Evolutionary conservation across 2,329 filamentous ascomycete species (phyloP).

Genomic region (Zymoseptoria tritici): DNA sequence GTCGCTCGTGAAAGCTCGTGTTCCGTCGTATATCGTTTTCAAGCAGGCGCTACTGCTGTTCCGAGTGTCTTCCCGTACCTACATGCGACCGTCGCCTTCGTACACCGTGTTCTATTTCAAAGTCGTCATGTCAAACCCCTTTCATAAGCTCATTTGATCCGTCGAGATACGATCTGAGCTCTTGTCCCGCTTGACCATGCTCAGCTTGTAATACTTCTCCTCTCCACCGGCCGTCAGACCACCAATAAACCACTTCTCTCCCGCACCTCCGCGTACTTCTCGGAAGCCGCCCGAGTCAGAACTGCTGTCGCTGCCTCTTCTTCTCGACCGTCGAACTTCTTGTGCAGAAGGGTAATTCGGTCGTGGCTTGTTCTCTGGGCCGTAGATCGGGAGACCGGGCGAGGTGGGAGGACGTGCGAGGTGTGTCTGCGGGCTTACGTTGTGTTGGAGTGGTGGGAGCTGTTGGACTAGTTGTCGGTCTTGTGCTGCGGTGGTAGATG

Average conservation of each 20-base stretch:
- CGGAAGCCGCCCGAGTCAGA: constrained; percentile 69
- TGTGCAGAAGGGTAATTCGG: constrained; percentile 28
- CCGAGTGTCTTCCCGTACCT: background rate
- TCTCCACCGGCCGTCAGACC: constrained; percentile 69
- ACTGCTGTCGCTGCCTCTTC: constrained; percentile 67
- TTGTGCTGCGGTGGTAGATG: constrained; percentile 26
- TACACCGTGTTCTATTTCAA: background rate
- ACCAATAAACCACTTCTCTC: constrained; percentile 77
- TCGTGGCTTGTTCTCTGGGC: constrained; percentile 28
- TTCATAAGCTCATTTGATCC: constrained; percentile 66
- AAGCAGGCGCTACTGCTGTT: background rate
- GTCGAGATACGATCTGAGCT: constrained; percentile 69
- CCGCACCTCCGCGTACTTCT: constrained; percentile 62
- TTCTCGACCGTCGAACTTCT: constrained; percentile 24
- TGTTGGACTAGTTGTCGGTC: constrained; percentile 35
- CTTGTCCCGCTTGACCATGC: constrained; percentile 63
- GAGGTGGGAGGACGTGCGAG: constrained; percentile 31
- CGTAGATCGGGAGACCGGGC: constrained; percentile 27
- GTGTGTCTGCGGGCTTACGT: constrained; percentile 31
- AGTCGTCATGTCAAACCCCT: background rate
- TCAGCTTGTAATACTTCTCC: constrained; percentile 73
- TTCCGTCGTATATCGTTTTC: background rate
- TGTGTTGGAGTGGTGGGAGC: constrained; percentile 29
- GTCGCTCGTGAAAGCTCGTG: no score
- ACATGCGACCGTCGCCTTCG: no score